Base-by-base conservation (phyloP, 352 stramenopile genomes). In the Phytophthora uliginosa region DNA sequence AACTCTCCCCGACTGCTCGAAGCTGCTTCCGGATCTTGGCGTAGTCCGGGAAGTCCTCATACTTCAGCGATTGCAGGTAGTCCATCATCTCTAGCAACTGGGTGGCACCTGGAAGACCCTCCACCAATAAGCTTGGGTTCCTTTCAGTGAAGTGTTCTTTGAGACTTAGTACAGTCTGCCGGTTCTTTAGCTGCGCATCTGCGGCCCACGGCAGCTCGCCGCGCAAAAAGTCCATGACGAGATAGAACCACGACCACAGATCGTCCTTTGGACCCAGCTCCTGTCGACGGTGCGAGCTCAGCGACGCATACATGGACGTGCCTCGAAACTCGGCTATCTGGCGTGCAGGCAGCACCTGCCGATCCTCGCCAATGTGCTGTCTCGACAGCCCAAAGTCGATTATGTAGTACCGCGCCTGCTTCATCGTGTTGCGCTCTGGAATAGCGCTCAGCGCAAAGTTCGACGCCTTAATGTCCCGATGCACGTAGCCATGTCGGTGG, bases 171-270 rank as follows among this genome's bases (percentile, higher is more conserved):
- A 97, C 90, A 7, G 85, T 92, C 55, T 94, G 71, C 4, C 90
- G 85, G 53, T 97, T 95, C 59, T 97, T 97, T 22, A 92, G 81
- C 60, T 96, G 90, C 7, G 90, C 90, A 48, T 97, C 90, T 3
- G 76, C 65, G 20, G 89, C 89, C 90, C 90, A 97, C 1, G 90
- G 90, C 51, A 97, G 67, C 38, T 97, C 90, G 22, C 90, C 90
- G 9, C 90, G 88, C 76, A 97, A 84, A 60, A 97, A 94, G 50
- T 97, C 91, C 63, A 97, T 84, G 18, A 97, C 88, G 15, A 95
- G 76, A 68, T 96, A 97, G 56, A 95, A 94, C 90, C 89, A 95
- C 38, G 90, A 97, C 89, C 90, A 97, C 28, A 97, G 63, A 62
- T 97, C 91, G 60, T 97, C 91, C 50, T 94, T 94, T 0, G 87